These are phyloP conservation scores for Emydomyces testavorans DNA, from an alignment of 2,329 filamentous ascomycete genomes.

Conservation along the genomic window DNA sequence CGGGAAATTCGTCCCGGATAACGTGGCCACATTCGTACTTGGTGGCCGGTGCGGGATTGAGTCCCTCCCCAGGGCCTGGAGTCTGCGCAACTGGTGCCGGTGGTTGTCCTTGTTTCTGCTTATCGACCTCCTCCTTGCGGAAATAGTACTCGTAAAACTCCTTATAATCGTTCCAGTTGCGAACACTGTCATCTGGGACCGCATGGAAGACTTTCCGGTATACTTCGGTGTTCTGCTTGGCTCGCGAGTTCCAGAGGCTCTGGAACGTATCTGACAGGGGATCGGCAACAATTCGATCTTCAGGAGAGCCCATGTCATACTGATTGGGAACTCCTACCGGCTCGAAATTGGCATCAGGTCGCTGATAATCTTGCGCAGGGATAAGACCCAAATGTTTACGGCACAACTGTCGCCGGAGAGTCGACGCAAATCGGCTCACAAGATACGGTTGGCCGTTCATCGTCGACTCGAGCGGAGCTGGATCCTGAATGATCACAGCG, in stretches of 20 bases:
- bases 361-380: constrained; percentile 57
- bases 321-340: constrained; percentile 46
- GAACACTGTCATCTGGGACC: constrained; percentile 48
- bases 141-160: constrained; percentile 53
- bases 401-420: constrained; percentile 74
- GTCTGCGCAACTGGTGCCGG: constrained; percentile 26
- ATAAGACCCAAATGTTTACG: constrained; percentile 81
- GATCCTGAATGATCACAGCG: constrained; percentile 77
- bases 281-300: constrained; percentile 44
- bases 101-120: constrained; percentile 28
- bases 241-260: constrained; percentile 47
- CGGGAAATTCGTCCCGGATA: constrained; percentile 62
- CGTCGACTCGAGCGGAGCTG: constrained; percentile 52
- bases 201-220: constrained; percentile 53
- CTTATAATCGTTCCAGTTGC: constrained; percentile 51
- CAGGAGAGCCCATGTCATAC: constrained; percentile 42
- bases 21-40: constrained; percentile 79
- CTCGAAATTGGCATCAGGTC: constrained; percentile 46
- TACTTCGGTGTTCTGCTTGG: constrained; percentile 48
- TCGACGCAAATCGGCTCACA: constrained; percentile 65
- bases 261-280: constrained; percentile 47
- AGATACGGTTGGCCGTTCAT: constrained; percentile 65
- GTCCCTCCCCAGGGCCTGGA: neutral
- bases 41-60: constrained; percentile 27
- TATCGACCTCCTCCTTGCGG: constrained; percentile 36